Conservation (phyloP, 345 rosid species). For the Firmiana major region DNA sequence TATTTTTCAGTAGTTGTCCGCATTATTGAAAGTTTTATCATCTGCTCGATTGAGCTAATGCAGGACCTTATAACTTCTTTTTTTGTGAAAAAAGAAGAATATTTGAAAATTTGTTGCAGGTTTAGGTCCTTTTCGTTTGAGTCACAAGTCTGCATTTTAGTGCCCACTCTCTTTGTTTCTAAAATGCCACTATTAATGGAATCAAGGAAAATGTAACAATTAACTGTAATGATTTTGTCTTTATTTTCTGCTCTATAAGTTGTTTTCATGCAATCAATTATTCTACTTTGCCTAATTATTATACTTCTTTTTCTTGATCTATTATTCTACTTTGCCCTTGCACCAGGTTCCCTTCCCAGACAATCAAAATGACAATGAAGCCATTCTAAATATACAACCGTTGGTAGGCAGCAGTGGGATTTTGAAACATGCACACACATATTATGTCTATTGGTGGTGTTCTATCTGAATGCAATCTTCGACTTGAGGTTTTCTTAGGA, state of each 20-base stretch:
- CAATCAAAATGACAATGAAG: constrained; percentile 61
- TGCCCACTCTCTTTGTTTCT: not conserved
- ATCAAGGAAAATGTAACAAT: too few relatives aligned
- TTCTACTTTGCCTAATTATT: not conserved
- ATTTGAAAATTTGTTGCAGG: not conserved
- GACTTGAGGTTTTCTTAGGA: too few relatives aligned
- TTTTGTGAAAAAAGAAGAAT: not conserved
- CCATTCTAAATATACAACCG: constrained; percentile 62
- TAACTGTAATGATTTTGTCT: too few relatives aligned
- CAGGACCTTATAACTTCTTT: not conserved
- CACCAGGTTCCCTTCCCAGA: constrained; percentile 76
- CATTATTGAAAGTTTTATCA: not conserved
- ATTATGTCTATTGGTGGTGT: not conserved
- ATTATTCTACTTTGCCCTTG: not conserved
- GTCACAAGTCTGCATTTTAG: too few relatives aligned
- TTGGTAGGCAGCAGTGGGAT: constrained; percentile 54
- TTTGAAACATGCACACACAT: not conserved
- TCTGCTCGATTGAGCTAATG: not conserved
- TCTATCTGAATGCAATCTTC: not conserved
- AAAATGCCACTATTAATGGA: not conserved
- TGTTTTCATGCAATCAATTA: not conserved
- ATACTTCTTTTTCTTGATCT: not conserved
- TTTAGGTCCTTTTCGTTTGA: not conserved
- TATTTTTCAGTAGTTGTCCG: not conserved
- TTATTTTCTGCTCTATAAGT: not conserved